Evolutionary conservation across 2,329 filamentous ascomycete genomes (phyloP).

Genomic region (Triangularia setosa): DNA sequence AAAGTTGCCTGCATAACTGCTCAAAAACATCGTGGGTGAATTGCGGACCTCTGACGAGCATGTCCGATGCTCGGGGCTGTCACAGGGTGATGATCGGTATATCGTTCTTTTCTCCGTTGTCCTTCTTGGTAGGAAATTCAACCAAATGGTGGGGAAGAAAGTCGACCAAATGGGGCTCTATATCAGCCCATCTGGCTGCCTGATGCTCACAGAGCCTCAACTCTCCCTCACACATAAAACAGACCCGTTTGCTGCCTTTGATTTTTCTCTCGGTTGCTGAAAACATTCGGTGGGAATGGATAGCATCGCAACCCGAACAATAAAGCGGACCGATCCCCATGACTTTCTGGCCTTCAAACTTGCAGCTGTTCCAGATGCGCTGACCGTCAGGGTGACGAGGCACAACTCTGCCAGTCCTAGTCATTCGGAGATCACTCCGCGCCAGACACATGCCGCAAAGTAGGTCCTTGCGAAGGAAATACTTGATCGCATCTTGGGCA

Average conservation of each 20-base stretch:
- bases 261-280: neutral
- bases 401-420: neutral
- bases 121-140: too few relatives aligned
- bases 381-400: neutral
- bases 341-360: neutral
- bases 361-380: neutral
- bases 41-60: too few relatives aligned
- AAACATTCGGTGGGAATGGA: neutral
- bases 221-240: neutral
- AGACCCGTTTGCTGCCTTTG: neutral
- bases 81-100: neutral
- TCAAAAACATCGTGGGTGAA: neutral
- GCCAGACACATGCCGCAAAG: neutral
- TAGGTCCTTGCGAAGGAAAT: neutral
- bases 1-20: too few relatives aligned
- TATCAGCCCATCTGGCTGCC: neutral
- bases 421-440: neutral
- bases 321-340: neutral
- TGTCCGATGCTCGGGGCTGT: neutral
- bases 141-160: neutral
- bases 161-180: neutral
- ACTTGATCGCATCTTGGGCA: neutral
- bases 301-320: neutral
- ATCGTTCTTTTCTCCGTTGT: neutral
- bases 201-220: neutral